phyloP scores from a whole-genome alignment of 345 rosid genomes.

The Hibiscus trionum region DNA sequence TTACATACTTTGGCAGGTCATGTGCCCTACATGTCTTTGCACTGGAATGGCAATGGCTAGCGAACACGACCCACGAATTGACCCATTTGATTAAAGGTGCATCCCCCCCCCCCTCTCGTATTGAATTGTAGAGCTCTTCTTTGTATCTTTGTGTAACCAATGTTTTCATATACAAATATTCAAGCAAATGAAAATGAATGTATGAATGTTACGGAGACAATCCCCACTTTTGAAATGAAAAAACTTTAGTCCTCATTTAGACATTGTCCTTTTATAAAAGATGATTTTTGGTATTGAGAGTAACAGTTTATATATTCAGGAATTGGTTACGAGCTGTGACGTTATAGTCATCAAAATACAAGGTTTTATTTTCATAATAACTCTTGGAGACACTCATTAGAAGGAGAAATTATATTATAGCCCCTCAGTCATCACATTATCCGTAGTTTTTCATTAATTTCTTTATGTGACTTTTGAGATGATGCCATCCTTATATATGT shows the following conservation, averaged over 20 bases:
- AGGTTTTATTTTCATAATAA: no score
- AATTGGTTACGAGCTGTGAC: no score
- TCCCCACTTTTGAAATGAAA: background rate
- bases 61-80: slow-evolving; percentile 88
- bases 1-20: slow-evolving; percentile 43
- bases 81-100: slow-evolving; percentile 68
- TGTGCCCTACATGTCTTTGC: slow-evolving; percentile 98
- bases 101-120: background rate
- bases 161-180: background rate
- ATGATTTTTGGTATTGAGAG: no score
- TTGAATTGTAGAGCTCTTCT: background rate
- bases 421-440: no score
- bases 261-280: background rate
- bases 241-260: background rate
- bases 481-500: no score
- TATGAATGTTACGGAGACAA: background rate
- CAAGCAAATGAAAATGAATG: background rate
- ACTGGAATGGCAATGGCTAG: slow-evolving; percentile 99
- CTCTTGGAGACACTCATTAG: no score
- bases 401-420: background rate
- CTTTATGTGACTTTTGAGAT: no score
- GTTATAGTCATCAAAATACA: no score
- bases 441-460: no score
- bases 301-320: no score
- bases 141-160: background rate